Evolutionary conservation across 257 asterid species (phyloP), one percentile per base, ranked within the genome.

Genomic region (Solanum piurae): DNA sequence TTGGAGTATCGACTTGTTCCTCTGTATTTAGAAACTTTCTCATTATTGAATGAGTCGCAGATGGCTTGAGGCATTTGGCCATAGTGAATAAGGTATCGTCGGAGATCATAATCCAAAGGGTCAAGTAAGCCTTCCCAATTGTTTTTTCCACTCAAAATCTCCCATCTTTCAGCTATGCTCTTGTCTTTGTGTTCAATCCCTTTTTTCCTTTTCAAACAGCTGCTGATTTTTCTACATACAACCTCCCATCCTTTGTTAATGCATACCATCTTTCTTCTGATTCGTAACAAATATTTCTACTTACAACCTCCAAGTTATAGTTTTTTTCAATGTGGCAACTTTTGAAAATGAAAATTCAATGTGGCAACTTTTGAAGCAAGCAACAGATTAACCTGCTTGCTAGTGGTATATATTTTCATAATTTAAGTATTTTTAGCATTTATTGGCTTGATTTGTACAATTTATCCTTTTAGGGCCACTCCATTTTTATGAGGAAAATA

Each of bases 51-150:
- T 29, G 89, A 84, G 88, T 93, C 95, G 80, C 88, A 92, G 13
- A 93, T 89, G 46, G 92, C 96, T 84, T 93, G 93, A 85, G 94
- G 90, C 92, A 89, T 92, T n/a, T 90, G 89, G 0, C 94, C 96
- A 49, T 93, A 93, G 64, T 93, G 95, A 62, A 93, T 71, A 0
- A 92, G 20, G 84, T 93, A 92, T 25, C 44, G 71, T 7, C 93
- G 90, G 4, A 93, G 93, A 83, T 94, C 98, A 37, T 12, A 23
- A 89, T 93, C 94, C 13, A 93, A 90, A 34, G 98, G 96, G 38
- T 89, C 83, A 58, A 93, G 46, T 75, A 93, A 91, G 85, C 87
- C 49, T 14, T 88, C 68, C 98, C 96, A 94, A 11, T 90, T 87
- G 0, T 89, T 88, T 66, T 87, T 74, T 20, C 96, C 96, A 55